Evolutionary conservation across 2,329 filamentous ascomycete species (phyloP).

Genomic region (Nothomitra cinnamomea): DNA sequence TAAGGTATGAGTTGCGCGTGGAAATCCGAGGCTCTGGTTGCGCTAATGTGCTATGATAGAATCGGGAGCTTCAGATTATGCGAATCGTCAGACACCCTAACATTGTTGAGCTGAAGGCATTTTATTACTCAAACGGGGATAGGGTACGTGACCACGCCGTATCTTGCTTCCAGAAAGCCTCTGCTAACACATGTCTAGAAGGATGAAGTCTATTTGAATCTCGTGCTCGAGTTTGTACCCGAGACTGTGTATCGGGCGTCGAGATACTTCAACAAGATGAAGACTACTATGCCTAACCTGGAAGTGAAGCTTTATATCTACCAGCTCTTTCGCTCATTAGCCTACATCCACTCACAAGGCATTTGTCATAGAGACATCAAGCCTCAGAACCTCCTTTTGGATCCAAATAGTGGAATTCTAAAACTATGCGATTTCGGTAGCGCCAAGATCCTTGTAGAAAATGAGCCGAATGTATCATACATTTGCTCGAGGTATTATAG

Average conservation of each 20-base stretch:
- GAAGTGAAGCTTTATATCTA: constrained; percentile 99
- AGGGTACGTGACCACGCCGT: constrained; percentile 46
- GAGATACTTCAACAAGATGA: constrained; percentile 99
- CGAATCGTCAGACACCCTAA: constrained; percentile 97
- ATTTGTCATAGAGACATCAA: constrained; percentile 99
- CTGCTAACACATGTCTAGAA: constrained; percentile 38
- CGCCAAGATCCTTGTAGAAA: constrained; percentile 95
- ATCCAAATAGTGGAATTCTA: constrained; percentile 76
- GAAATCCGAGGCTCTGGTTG: neutral
- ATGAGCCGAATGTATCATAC: constrained; percentile 98
- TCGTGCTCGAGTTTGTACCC: constrained; percentile 94
- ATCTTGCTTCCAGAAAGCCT: constrained; percentile 15
- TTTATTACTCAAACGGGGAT: constrained; percentile 98
- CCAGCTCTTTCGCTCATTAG: constrained; percentile 93
- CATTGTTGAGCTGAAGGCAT: constrained; percentile 96
- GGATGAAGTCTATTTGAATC: constrained; percentile 96
- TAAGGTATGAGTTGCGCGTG: constrained; percentile 49
- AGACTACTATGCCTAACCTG: constrained; percentile 96
- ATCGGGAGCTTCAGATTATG: constrained; percentile 98
- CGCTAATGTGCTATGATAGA: constrained; percentile 36
- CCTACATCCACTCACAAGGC: constrained; percentile 97
- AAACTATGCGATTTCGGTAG: constrained; percentile 99
- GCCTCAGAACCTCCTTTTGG: constrained; percentile 89
- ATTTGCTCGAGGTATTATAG: constrained; percentile 99
- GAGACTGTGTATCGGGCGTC: constrained; percentile 97